Conservation (phyloP, 1,284 basidiomycete genomes). For the Butyriboletus appendiculatus region DNA sequence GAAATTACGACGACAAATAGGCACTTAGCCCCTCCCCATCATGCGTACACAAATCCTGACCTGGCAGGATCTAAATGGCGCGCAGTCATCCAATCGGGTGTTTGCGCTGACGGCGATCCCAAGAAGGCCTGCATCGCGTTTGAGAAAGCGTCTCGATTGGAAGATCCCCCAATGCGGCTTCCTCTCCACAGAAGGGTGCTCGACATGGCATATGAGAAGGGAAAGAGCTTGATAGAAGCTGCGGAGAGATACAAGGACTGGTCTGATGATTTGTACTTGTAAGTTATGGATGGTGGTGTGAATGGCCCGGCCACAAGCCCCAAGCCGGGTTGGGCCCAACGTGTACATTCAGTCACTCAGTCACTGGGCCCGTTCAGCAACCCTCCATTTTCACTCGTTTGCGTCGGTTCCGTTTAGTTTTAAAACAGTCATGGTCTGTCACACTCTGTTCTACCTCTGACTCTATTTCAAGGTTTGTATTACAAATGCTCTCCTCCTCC, state of each 20-base stretch:
- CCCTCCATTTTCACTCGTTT: no score
- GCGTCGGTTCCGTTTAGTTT: no score
- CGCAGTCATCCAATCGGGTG: background rate
- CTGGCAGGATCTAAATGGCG: slow-evolving; percentile 13
- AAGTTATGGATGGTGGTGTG: no score
- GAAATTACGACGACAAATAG: slow-evolving; percentile 1
- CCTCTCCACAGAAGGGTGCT: slow-evolving; percentile 22
- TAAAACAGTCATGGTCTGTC: no score
- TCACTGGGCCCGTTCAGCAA: no score
- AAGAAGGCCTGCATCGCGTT: slow-evolving; percentile 1
- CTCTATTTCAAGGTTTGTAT: no score
- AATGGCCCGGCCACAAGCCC: no score
- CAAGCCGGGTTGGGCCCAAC: no score
- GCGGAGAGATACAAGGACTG: slow-evolving; percentile 29
- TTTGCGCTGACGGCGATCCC: background rate
- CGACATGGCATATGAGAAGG: slow-evolving; percentile 13
- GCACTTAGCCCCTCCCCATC: slow-evolving; percentile 4
- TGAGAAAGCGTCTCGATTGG: slow-evolving; percentile 20
- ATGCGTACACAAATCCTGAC: slow-evolving; percentile 19
- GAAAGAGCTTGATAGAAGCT: slow-evolving; percentile 14
- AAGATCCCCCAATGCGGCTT: slow-evolving; percentile 21
- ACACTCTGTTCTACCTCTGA: no score
- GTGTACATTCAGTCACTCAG: no score
- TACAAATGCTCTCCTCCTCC: no score
- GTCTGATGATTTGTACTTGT: slow-evolving; percentile 33